A percentile compares a stretch with the other conserved stretches of the same genome.
Conservation (phyloP, 208 protist species). For the Entamoeba moshkovskii region DNA sequence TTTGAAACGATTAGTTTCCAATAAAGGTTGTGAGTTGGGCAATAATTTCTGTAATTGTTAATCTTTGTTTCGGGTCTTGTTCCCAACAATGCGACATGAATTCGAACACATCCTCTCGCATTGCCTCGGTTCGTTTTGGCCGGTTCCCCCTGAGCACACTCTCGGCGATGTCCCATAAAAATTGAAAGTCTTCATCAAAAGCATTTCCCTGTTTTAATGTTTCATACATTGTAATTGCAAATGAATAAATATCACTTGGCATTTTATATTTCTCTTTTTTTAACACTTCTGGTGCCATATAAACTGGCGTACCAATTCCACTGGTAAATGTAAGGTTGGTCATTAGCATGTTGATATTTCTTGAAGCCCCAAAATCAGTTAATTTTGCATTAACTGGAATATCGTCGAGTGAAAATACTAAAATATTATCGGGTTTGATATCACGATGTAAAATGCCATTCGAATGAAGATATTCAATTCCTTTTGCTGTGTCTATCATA, state of each 20-base stretch:
- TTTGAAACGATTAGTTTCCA: no score
- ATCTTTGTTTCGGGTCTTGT: background rate
- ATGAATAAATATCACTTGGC: slow-evolving; percentile 43
- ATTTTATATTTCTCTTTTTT: slow-evolving; percentile 26
- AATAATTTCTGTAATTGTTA: background rate
- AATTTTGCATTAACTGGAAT: slow-evolving; percentile 3
- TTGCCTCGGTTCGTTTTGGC: background rate
- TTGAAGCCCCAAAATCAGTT: slow-evolving; percentile 11
- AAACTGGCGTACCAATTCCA: slow-evolving; percentile 19
- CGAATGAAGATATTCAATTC: slow-evolving; percentile 3
- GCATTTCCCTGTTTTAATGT: slow-evolving; percentile 31
- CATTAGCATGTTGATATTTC: background rate
- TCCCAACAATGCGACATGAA: slow-evolving; percentile 4
- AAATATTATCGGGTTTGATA: slow-evolving; percentile 11
- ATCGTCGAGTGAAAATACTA: background rate
- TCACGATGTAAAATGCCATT: slow-evolving; percentile 12
- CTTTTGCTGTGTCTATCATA: background rate
- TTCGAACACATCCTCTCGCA: background rate
- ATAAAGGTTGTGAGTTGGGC: no score
- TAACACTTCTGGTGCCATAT: slow-evolving; percentile 42
- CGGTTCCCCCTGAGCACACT: background rate
- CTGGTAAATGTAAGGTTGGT: background rate
- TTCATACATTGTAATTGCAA: slow-evolving; percentile 41
- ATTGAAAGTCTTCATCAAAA: background rate
- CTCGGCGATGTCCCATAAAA: background rate